Conservation (phyloP, 2,329 filamentous ascomycete genomes). For the Endoconidiophora laricicola region DNA sequence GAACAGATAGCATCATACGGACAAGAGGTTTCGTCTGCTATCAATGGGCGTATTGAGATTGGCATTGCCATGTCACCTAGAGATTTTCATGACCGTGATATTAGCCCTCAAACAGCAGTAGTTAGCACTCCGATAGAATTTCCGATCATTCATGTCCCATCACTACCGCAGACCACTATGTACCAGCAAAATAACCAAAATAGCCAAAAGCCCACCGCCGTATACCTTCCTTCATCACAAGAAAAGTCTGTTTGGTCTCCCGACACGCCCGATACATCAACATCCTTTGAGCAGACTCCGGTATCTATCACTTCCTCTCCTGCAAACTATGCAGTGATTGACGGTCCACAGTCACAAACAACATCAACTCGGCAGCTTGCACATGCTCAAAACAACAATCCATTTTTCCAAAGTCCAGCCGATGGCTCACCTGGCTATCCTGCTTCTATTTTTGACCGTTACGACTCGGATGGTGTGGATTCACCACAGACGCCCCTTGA, state of each 20-base stretch:
- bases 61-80: slow-evolving; percentile 49
- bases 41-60: slow-evolving; percentile 54
- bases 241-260: slow-evolving; percentile 33
- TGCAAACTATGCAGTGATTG: neutral
- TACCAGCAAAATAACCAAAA: slow-evolving; percentile 11
- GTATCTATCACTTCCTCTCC: slow-evolving; percentile 6
- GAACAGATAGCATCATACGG: slow-evolving; percentile 1
- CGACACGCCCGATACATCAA: slow-evolving; percentile 36
- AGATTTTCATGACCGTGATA: slow-evolving; percentile 15
- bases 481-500: slow-evolving; percentile 4
- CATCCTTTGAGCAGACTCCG: slow-evolving; percentile 19
- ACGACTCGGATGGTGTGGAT: neutral
- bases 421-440: slow-evolving; percentile 9
- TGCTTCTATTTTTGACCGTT: slow-evolving; percentile 11
- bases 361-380: neutral
- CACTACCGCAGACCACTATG: slow-evolving; percentile 7
- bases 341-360: neutral
- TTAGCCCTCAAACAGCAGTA: slow-evolving; percentile 34
- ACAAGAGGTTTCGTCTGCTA: too few species aligned
- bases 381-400: neutral
- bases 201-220: slow-evolving; percentile 1
- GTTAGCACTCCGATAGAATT: slow-evolving; percentile 25
- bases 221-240: neutral
- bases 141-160: neutral
- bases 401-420: slow-evolving; percentile 1